phyloP scores from a whole-genome alignment of 2,329 filamentous ascomycete species.

The Cladorrhinum sp. region DNA sequence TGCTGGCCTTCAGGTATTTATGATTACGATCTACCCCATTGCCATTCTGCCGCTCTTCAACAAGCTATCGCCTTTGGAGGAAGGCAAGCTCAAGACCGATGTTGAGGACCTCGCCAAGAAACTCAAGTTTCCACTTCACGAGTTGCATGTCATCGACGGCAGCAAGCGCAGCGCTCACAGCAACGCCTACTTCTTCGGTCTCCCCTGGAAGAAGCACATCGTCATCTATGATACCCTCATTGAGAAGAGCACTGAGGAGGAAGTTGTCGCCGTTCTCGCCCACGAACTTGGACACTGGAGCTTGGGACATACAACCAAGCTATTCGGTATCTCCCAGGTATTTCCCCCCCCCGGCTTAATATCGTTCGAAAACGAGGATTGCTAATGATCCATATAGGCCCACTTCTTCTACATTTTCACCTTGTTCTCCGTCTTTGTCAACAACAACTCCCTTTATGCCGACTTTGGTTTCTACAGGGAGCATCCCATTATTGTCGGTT shows the following conservation, averaged over 20 bases:
- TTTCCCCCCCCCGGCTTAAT: neutral
- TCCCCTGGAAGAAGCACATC: slow-evolving; percentile 99
- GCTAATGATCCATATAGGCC: slow-evolving; percentile 47
- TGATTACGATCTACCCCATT: slow-evolving; percentile 94
- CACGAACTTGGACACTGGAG: slow-evolving; percentile 98
- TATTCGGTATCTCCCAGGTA: slow-evolving; percentile 84
- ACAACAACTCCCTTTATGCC: slow-evolving; percentile 86
- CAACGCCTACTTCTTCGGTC: slow-evolving; percentile 93
- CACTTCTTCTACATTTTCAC: slow-evolving; percentile 97
- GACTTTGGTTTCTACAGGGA: slow-evolving; percentile 84
- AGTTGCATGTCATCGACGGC: slow-evolving; percentile 92
- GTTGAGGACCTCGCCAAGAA: slow-evolving; percentile 81
- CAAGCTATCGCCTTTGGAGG: slow-evolving; percentile 88
- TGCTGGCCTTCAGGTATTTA: slow-evolving; percentile 84
- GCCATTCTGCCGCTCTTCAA: slow-evolving; percentile 95
- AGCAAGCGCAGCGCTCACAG: slow-evolving; percentile 85
- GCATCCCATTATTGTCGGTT: slow-evolving; percentile 92
- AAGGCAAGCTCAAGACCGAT: slow-evolving; percentile 80
- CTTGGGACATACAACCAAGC: slow-evolving; percentile 87
- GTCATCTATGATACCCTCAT: slow-evolving; percentile 98
- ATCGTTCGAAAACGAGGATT: neutral
- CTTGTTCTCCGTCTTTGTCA: slow-evolving; percentile 95
- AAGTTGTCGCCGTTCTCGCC: slow-evolving; percentile 90
- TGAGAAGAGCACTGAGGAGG: slow-evolving; percentile 86
- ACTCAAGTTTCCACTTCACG: slow-evolving; percentile 86